Evolutionary conservation across 805 yeast species (phyloP).

Genomic region (Spathaspora passalidarum): DNA sequence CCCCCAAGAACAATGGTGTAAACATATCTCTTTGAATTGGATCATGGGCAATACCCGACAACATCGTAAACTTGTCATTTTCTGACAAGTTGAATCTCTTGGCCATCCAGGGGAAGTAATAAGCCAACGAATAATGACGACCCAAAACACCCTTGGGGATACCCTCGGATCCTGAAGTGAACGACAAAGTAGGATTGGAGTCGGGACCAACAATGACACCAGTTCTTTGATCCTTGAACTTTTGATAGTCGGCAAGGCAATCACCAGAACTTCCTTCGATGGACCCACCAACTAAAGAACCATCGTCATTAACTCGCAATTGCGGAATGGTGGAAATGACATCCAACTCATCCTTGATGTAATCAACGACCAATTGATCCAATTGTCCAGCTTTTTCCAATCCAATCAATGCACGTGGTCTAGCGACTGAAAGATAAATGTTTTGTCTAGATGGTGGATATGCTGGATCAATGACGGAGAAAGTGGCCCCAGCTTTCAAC

Average conservation of each 20-base stretch:
- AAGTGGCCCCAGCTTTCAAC: slow-evolving; percentile 97
- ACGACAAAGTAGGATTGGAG: slow-evolving; percentile 92
- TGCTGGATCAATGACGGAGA: slow-evolving; percentile 98
- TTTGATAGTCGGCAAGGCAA: slow-evolving; percentile 45
- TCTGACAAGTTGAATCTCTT: slow-evolving; percentile 72
- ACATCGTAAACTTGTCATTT: slow-evolving; percentile 91
- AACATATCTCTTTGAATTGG: slow-evolving; percentile 99
- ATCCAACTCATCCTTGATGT: slow-evolving; percentile 67
- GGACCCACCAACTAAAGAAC: slow-evolving; percentile 61
- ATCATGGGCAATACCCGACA: slow-evolving; percentile 98
- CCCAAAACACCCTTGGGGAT: slow-evolving; percentile 98
- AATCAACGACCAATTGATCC: slow-evolving; percentile 74
- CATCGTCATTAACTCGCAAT: slow-evolving; percentile 74
- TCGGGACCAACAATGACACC: slow-evolving; percentile 97
- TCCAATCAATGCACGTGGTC: slow-evolving; percentile 87
- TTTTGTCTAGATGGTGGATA: slow-evolving; percentile 98
- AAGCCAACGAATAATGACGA: slow-evolving; percentile 93
- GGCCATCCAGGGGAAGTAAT: slow-evolving; percentile 99
- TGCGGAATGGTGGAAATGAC: slow-evolving; percentile 74
- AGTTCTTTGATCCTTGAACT: slow-evolving; percentile 56
- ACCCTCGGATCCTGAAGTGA: slow-evolving; percentile 98
- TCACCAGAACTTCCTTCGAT: slow-evolving; percentile 35
- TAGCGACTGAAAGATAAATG: slow-evolving; percentile 87
- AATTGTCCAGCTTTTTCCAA: slow-evolving; percentile 86
- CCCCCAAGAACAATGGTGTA: slow-evolving; percentile 95